Percentiles rank a stretch among this genome's conserved stretches.
Evolutionary conservation across 2,329 filamentous ascomycete species (phyloP).

Genomic region (Phialophora expanda): DNA sequence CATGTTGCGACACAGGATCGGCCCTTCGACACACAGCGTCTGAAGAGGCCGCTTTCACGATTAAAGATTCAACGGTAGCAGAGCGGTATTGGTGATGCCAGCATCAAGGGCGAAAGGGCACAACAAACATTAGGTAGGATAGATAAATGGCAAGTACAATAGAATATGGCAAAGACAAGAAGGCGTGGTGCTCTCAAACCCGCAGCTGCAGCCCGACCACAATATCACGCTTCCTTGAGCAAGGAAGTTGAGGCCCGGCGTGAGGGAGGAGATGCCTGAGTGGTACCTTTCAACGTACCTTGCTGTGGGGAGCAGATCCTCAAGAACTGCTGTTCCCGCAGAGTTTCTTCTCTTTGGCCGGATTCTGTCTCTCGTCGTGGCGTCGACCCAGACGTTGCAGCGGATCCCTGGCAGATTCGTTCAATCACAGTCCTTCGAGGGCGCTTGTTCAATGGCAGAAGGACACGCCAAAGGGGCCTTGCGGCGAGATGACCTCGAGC

Average conservation of each 20-base stretch:
- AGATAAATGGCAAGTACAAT: constrained; percentile 3
- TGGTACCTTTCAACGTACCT: constrained; percentile 14
- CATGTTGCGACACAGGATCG: constrained; percentile 21
- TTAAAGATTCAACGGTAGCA: constrained; percentile 10
- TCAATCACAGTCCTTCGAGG: constrained; percentile 26
- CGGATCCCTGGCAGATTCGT: constrained; percentile 19
- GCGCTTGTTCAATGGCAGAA: constrained; percentile 26
- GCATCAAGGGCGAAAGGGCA: constrained; percentile 22
- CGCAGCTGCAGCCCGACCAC: constrained; percentile 24
- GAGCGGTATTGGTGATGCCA: constrained; percentile 24
- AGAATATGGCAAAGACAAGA: constrained; percentile 17
- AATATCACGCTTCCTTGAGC: constrained; percentile 22
- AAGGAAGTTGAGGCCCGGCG: constrained; percentile 8
- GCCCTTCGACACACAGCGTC: constrained; percentile 15
- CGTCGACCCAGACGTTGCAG: constrained; percentile 15
- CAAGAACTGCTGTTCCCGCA: constrained; percentile 17
- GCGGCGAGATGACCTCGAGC: constrained; percentile 18
- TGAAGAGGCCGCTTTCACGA: constrained; percentile 19
- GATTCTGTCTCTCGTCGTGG: not conserved
- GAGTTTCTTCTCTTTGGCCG: constrained; percentile 2
- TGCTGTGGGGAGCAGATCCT: constrained; percentile 9
- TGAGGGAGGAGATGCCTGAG: constrained; percentile 15
- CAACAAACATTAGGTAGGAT: constrained; percentile 16
- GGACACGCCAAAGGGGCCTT: constrained; percentile 3
- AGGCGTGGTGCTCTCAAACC: constrained; percentile 19